A percentile compares a stretch with the other conserved stretches of the same genome.
These are phyloP conservation scores for Mycosarcoma maydis DNA, from an alignment of 1,284 basidiomycete genomes.

Conservation along the genomic window DNA sequence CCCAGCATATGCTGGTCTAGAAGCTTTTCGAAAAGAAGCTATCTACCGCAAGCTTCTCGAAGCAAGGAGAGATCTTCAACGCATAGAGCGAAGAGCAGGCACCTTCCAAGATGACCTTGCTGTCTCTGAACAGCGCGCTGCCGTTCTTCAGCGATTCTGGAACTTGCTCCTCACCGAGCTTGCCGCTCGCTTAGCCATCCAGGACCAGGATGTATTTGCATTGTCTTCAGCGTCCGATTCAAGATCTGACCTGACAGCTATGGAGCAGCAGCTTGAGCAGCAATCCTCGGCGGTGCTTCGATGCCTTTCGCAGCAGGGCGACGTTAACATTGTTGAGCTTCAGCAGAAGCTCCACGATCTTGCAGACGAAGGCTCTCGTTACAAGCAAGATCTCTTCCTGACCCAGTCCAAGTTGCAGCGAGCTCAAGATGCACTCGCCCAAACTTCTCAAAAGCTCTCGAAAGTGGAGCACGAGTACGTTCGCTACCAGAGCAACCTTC, in stretches of 20 bases:
- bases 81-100: conserved; percentile 28
- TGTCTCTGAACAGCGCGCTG: conserved; percentile 36
- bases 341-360: conserved; percentile 43
- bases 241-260: conserved; percentile 11
- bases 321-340: conserved; percentile 35
- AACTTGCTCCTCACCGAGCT: conserved; percentile 37
- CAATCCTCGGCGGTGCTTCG: conserved; percentile 27
- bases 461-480: conserved; percentile 47
- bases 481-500: conserved; percentile 46
- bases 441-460: conserved; percentile 32
- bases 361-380: conserved; percentile 37
- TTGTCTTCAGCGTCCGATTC: conserved; percentile 14
- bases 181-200: conserved; percentile 27
- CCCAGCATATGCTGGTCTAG: conserved; percentile 26
- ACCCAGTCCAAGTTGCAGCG: conserved; percentile 46
- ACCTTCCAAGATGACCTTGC: conserved; percentile 31
- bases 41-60: conserved; percentile 62
- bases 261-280: conserved; percentile 38
- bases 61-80: conserved; percentile 44
- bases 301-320: conserved; percentile 39
- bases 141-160: conserved; percentile 54
- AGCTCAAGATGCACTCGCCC: conserved; percentile 31
- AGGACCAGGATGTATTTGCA: conserved; percentile 32
- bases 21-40: conserved; percentile 62
- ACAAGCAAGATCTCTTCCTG: conserved; percentile 49